phyloP scores from a whole-genome alignment of 441 rosid species.

The Omphalea diandra region DNA sequence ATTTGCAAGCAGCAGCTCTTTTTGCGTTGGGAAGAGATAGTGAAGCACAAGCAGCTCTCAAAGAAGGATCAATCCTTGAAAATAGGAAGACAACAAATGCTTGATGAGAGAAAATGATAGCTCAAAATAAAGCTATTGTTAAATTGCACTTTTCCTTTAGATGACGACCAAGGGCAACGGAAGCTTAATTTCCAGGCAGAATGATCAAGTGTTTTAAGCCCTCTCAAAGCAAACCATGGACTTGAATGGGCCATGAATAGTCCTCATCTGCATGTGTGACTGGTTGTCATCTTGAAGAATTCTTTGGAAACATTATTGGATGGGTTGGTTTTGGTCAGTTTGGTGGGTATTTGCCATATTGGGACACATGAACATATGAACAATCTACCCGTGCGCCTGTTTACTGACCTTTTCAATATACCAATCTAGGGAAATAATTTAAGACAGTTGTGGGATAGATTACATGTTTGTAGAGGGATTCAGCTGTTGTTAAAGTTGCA shows the following conservation, averaged over 20 bases:
- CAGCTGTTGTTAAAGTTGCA: slow-evolving; percentile 26
- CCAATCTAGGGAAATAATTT: slow-evolving; percentile 31
- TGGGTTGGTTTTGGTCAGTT: slow-evolving; percentile 32
- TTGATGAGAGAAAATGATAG: slow-evolving; percentile 19
- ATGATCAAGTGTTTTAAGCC: slow-evolving; percentile 17
- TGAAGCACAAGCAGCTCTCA: slow-evolving; percentile 71
- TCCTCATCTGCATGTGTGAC: slow-evolving; percentile 20
- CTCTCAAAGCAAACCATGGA: slow-evolving; percentile 7
- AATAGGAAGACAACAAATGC: slow-evolving; percentile 38
- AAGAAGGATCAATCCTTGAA: slow-evolving; percentile 72
- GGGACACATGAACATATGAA: slow-evolving; percentile 15
- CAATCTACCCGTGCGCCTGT: slow-evolving; percentile 20
- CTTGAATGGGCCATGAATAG: slow-evolving; percentile 14
- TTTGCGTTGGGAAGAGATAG: slow-evolving; percentile 58
- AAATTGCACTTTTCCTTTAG: slow-evolving; percentile 18
- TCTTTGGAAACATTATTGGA: slow-evolving; percentile 33
- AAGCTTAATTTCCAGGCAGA: slow-evolving; percentile 17
- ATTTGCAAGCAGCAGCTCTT: slow-evolving; percentile 74
- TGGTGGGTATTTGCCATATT: slow-evolving; percentile 10
- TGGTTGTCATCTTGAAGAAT: slow-evolving; percentile 31
- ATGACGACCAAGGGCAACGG: slow-evolving; percentile 19
- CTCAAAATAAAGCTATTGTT: slow-evolving; percentile 12
- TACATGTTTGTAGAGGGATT: slow-evolving; percentile 37
- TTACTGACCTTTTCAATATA: slow-evolving; percentile 25
- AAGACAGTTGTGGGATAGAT: slow-evolving; percentile 23